Percentiles rank a stretch among this genome's conserved stretches.
Conservation (phyloP, 1,284 basidiomycete species). For the Megacollybia platyphylla region DNA sequence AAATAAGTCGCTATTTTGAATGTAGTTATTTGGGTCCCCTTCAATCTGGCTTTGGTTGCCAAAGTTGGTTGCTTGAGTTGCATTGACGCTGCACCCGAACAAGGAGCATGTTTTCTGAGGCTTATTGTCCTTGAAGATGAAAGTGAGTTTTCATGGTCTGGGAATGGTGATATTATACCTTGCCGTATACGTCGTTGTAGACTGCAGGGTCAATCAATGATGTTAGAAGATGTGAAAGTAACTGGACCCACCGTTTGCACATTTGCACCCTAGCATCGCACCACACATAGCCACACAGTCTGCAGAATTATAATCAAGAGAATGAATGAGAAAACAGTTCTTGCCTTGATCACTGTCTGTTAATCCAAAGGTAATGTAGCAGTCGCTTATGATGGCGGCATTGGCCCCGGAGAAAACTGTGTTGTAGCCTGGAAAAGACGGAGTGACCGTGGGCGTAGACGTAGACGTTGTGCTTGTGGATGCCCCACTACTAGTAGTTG, state of each 20-base stretch:
- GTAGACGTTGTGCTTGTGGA: conserved; percentile 9
- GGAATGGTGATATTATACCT: background rate
- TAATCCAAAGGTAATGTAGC: conserved; percentile 28
- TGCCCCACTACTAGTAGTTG: background rate
- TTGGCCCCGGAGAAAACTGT: conserved; percentile 24
- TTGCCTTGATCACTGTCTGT: conserved; percentile 28
- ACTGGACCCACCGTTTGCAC: conserved; percentile 25
- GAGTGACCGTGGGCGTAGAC: conserved; percentile 9
- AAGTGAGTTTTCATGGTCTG: background rate
- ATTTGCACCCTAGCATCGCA: conserved; percentile 22
- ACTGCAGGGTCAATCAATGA: background rate
- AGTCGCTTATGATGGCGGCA: conserved; percentile 26
- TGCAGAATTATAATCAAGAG: conserved; percentile 7
- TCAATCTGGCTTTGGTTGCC: conserved; percentile 1
- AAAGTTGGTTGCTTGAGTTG: background rate
- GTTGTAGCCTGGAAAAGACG: conserved; percentile 19
- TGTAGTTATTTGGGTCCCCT: conserved; percentile 1
- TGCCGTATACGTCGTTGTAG: background rate
- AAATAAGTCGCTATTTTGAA: background rate
- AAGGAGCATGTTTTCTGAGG: conserved; percentile 2
- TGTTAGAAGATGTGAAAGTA: background rate
- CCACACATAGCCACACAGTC: conserved; percentile 31
- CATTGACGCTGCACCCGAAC: background rate
- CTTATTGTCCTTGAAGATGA: conserved; percentile 3
- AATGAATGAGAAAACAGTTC: conserved; percentile 3